Percentiles rank a stretch among this genome's conserved stretches.
Conservation (phyloP, 805 yeast genomes). For the Hanseniaspora thailandica region DNA sequence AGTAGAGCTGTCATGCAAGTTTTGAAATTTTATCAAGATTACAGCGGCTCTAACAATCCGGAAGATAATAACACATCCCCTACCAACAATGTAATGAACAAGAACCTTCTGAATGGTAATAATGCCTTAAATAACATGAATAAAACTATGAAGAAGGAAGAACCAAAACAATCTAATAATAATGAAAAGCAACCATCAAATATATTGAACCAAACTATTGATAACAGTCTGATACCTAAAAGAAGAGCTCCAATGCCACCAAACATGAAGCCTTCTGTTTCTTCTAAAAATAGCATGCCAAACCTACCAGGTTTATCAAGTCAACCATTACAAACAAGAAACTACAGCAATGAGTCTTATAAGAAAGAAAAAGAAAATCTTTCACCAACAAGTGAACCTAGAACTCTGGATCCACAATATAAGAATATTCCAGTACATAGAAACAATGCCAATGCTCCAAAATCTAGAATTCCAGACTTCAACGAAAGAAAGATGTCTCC, state of each 20-base stretch:
- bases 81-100: conserved; percentile 8
- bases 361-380: conserved; percentile 19
- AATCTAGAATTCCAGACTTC: conserved; percentile 10
- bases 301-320: background rate
- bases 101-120: background rate
- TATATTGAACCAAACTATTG: conserved; percentile 4
- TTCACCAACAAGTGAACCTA: conserved; percentile 20
- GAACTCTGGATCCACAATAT: conserved; percentile 16
- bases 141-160: conserved; percentile 9
- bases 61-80: background rate
- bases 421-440: conserved; percentile 3
- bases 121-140: background rate
- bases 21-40: conserved; percentile 59
- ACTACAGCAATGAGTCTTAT: background rate
- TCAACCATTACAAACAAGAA: conserved; percentile 5
- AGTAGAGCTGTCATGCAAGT: conserved; percentile 94
- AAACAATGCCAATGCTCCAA: conserved; percentile 13
- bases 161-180: conserved; percentile 1
- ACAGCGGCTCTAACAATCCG: conserved; percentile 21
- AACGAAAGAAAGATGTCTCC: background rate
- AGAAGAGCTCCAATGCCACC: conserved; percentile 53
- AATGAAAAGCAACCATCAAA: conserved; percentile 5
- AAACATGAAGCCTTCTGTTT: background rate
- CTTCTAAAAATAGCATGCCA: background rate
- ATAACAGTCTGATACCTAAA: conserved; percentile 32